Evolutionary conservation across 495 filamentous ascomycete species (phyloP).

Genomic region (Lepidopterella palustris): DNA sequence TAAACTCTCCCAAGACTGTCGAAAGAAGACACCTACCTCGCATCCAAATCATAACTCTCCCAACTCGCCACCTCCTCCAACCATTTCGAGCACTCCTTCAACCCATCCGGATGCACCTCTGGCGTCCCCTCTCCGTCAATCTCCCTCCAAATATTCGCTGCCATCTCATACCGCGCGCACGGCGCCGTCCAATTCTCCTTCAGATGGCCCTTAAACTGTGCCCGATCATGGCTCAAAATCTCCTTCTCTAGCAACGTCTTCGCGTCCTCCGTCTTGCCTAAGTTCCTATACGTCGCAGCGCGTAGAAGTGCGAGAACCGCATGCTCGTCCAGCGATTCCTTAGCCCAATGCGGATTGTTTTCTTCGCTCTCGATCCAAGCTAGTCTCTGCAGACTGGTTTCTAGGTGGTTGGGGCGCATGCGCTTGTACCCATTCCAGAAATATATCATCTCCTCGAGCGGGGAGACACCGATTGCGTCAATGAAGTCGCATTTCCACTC

Average conservation of each 20-base stretch:
- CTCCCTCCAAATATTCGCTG: conserved; percentile 71
- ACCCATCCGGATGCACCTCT: conserved; percentile 47
- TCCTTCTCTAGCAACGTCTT: conserved; percentile 53
- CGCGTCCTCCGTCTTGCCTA: conserved; percentile 57
- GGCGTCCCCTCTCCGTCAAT: conserved; percentile 34
- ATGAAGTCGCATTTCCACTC: conserved; percentile 61
- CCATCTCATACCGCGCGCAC: conserved; percentile 84
- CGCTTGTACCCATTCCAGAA: conserved; percentile 82
- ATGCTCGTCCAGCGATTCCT: conserved; percentile 66
- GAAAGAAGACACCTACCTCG: conserved; percentile 41
- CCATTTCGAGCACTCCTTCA: conserved; percentile 62
- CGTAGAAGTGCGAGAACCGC: conserved; percentile 61
- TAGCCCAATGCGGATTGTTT: conserved; percentile 46
- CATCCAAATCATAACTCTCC: conserved; percentile 83
- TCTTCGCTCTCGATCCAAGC: conserved; percentile 58
- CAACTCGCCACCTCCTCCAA: conserved; percentile 73
- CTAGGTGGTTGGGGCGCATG: conserved; percentile 60
- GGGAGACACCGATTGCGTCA: conserved; percentile 78
- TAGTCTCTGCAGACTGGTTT: conserved; percentile 55
- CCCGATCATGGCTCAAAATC: conserved; percentile 58
- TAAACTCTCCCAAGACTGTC: background rate
- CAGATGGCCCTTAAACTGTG: conserved; percentile 61
- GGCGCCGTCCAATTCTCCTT: conserved; percentile 80
- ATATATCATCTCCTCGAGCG: conserved; percentile 90
- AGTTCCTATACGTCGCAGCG: conserved; percentile 58